Evolutionary conservation across 2,329 filamentous ascomycete genomes (phyloP).

Genomic region (Penicillium sumatraense): DNA sequence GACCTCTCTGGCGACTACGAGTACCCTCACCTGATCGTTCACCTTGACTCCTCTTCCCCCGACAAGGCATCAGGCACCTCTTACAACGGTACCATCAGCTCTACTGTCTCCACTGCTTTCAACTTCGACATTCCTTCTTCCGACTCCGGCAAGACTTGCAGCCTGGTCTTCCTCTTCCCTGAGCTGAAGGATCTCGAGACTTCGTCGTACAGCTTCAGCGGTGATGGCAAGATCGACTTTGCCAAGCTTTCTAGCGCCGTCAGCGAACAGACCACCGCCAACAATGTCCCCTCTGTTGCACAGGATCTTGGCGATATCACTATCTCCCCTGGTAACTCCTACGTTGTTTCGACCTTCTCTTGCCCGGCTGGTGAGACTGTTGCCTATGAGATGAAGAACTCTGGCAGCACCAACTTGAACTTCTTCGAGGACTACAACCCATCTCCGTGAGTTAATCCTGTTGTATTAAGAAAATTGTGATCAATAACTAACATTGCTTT

Average conservation of each 20-base stretch:
- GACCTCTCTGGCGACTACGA: slow-evolving; percentile 54
- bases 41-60: slow-evolving; percentile 60
- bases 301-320: slow-evolving; percentile 50
- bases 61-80: slow-evolving; percentile 58
- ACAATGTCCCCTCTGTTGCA: slow-evolving; percentile 54
- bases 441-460: slow-evolving; percentile 43
- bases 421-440: slow-evolving; percentile 70
- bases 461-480: neutral
- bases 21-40: slow-evolving; percentile 67
- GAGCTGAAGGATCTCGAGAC: slow-evolving; percentile 61
- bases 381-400: slow-evolving; percentile 57
- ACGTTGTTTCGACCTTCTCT: slow-evolving; percentile 57
- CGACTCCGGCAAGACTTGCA: slow-evolving; percentile 64
- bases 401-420: slow-evolving; percentile 56
- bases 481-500: slow-evolving; percentile 18
- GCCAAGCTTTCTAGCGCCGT: slow-evolving; percentile 54
- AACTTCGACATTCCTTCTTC: slow-evolving; percentile 68
- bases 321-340: slow-evolving; percentile 60
- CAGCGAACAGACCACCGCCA: slow-evolving; percentile 56
- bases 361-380: slow-evolving; percentile 61
- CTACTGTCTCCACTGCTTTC: slow-evolving; percentile 63
- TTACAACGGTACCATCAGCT: slow-evolving; percentile 61
- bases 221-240: slow-evolving; percentile 60
- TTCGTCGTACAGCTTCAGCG: slow-evolving; percentile 60
- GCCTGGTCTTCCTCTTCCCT: slow-evolving; percentile 69